Evolutionary conservation across 306 rosid genomes (phyloP), one percentile per base, ranked within the genome.

Genomic region (Vigna angularis): DNA sequence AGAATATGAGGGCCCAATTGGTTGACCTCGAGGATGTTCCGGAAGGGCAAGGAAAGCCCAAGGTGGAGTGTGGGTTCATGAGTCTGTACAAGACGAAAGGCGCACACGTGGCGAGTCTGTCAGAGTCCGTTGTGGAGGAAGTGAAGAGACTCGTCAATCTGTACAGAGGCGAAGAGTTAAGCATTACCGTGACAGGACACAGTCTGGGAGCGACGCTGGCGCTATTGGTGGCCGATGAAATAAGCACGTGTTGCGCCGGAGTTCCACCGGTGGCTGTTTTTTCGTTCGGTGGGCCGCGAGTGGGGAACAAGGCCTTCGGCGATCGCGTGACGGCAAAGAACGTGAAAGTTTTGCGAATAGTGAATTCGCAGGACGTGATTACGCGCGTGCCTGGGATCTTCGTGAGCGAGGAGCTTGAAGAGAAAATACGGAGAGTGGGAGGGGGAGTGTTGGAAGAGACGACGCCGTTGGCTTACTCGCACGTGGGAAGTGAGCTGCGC

Each of bases 201-300:
- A 93, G 98, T 75, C 91, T 96, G 0, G 99, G 99, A 0, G 99
- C 98, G 0, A 96, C 98, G 8, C 56, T 96, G 3, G 99, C 99
- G 0, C 74, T 96, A 2, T 66, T 96, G 1, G 98, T 93, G 0
- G 99, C 96, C 0, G 97, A 93, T 0, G 99, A 93, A 50, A 81
- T 96, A 0, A 86, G 90, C 79, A 81, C 82, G 0, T 85, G 94
- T 1, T 57, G 69, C 1, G 7, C 79, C 0, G 52, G 82, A 3
- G 81, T 83, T 22, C 94, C 98, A 0, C 93, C 96, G 0, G 94
- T 93, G 74, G 99, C 98, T 0, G 99, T 91, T 0, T 90, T 93
- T 61, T 93, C 98, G 0, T 96, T 96, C 7, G 99, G 99, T 0
- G 98, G 99, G 4, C 99, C 99, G 9, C 87, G 96, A 0, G 99